Base-by-base conservation (phyloP, 805 yeast genomes). In the Metschnikowia chrysomelidarum region DNA sequence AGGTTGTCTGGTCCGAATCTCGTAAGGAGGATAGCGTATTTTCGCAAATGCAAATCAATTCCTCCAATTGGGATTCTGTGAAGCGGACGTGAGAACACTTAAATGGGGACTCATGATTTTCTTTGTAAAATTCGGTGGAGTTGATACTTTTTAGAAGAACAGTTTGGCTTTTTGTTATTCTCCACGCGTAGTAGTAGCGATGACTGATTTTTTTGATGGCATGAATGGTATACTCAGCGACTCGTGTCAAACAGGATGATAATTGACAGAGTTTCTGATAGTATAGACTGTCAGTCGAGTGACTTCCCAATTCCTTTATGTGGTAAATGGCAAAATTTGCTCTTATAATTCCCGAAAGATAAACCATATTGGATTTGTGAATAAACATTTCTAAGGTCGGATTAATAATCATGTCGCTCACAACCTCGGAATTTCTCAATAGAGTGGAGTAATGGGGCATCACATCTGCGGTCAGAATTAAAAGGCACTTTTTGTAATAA, bases 131-230 rank as follows among this genome's bases (percentile, higher is more conserved):
- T 13, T 56, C 60, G 15, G 57, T 46, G 13, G 60, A 53, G 0
- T 42, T 54, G 8, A 75, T 38, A 4, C 71, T 34, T 16, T 56
- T 60, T 9, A 69, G 44, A 14, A 78, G 47, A 28, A 62, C 68
- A 5, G 54, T 54, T 33, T 73, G 75, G 0, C 84, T 80, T 47
- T 79, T 80, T 23, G 76, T 67, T 52, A 82, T 69, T 57, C 83
- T 72, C 78, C 81, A 78, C 2, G 87, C 83, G 51, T 79, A 80
- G 39, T 76, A 78, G 51, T 80, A 82, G 43, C 77, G 68, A 17
- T 61, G 65, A 14, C 85, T 75, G 22, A 82, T 57, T 24, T 66
- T 64, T 13, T 60, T 67, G 13, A 65, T 42, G 3, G 44, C 47
- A 7, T 39, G 34, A 12, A 47, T 42, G 4, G 43, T 44, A 30